Evolutionary conservation across 306 rosid species (phyloP).

Genomic region (Malus sylvestris): DNA sequence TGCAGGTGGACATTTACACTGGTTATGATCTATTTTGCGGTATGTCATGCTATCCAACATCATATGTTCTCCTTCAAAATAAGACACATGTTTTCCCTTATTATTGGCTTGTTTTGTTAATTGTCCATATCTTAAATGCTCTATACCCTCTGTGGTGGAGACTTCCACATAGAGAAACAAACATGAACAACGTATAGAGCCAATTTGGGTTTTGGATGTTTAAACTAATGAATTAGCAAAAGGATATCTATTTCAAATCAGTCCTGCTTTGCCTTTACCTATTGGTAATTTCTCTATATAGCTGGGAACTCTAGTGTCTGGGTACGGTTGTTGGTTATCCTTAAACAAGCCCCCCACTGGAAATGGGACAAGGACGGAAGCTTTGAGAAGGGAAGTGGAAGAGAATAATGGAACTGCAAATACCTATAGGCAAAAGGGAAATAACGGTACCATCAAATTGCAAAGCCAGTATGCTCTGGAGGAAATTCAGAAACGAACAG

Average conservation of each 20-base stretch:
- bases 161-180: background rate
- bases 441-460: conserved; percentile 26
- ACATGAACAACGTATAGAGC: background rate
- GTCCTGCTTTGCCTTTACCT: conserved; percentile 8
- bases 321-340: conserved; percentile 57
- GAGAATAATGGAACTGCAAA: conserved; percentile 12
- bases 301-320: conserved; percentile 68
- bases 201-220: background rate
- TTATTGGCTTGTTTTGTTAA: background rate
- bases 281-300: conserved; percentile 10
- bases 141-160: background rate
- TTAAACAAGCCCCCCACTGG: conserved; percentile 21
- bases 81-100: background rate
- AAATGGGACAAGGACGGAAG: conserved; percentile 26
- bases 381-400: conserved; percentile 33
- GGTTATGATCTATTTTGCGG: conserved; percentile 66
- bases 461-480: conserved; percentile 34
- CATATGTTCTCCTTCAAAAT: background rate
- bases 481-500: conserved; percentile 41
- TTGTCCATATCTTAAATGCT: background rate
- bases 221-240: background rate
- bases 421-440: conserved; percentile 17
- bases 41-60: conserved; percentile 25
- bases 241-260: background rate
- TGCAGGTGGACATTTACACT: conserved; percentile 84